Percentiles rank a stretch among this genome's conserved stretches.
Evolutionary conservation across 1,284 basidiomycete genomes (phyloP).

Genomic region (Ceratobasidium papillatum): DNA sequence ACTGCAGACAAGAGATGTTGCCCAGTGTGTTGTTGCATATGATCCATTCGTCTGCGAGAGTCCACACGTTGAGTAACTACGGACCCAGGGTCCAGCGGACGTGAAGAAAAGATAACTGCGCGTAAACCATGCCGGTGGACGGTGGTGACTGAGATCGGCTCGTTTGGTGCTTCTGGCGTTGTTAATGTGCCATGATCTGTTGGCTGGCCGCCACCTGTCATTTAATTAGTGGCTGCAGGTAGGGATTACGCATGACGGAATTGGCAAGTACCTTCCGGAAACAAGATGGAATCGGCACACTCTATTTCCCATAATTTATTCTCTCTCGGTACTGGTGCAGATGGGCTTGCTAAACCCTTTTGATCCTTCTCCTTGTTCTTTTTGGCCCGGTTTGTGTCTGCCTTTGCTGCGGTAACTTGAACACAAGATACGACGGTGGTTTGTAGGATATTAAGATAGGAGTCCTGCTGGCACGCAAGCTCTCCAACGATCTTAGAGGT

Average conservation of each 20-base stretch:
- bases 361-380: constrained; percentile 31
- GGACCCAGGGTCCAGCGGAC: constrained; percentile 25
- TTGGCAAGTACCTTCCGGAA: constrained; percentile 24
- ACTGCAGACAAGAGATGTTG: constrained; percentile 40
- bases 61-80: constrained; percentile 24
- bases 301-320: constrained; percentile 37
- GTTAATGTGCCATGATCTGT: constrained; percentile 32
- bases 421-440: constrained; percentile 40
- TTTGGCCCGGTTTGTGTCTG: constrained; percentile 32
- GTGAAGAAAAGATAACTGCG: constrained; percentile 37
- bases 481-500: constrained; percentile 33
- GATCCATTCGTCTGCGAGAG: constrained; percentile 32
- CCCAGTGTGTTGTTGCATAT: constrained; percentile 43
- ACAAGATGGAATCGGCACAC: constrained; percentile 39
- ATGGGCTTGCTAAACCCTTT: neutral
- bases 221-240: too few species aligned
- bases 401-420: constrained; percentile 2
- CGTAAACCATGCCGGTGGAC: constrained; percentile 35
- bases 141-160: constrained; percentile 18
- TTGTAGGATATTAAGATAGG: constrained; percentile 28
- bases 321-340: neutral
- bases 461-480: constrained; percentile 40
- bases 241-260: too few species aligned
- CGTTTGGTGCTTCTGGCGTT: neutral
- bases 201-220: constrained; percentile 39